Conservation (phyloP, 108 stramenopile species). For the Nitzschia sp. region DNA sequence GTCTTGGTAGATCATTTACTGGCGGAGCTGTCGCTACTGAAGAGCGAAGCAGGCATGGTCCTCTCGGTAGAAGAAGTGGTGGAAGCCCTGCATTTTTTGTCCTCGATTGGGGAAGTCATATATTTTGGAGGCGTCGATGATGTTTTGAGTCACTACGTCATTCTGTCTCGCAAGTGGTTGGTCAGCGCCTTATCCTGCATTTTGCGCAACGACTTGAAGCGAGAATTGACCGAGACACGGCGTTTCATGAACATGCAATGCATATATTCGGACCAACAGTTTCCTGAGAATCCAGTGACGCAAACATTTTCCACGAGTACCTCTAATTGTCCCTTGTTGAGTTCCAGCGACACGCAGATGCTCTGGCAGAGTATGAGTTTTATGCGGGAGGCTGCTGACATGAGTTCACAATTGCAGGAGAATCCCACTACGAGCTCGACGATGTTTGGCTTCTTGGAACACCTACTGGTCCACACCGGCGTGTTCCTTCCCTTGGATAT, state of each 20-base stretch:
- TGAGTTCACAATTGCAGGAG: conserved; percentile 46
- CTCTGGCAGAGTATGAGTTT: conserved; percentile 76
- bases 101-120: conserved; percentile 46
- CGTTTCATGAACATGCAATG: conserved; percentile 48
- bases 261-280: conserved; percentile 38
- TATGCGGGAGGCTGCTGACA: conserved; percentile 72
- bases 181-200: conserved; percentile 76
- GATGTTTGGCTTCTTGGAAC: conserved; percentile 72
- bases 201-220: conserved; percentile 53
- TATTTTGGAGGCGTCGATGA: conserved; percentile 48
- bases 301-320: conserved; percentile 30
- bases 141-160: conserved; percentile 54
- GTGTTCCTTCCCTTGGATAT: conserved; percentile 75
- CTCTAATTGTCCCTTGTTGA: conserved; percentile 51
- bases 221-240: conserved; percentile 45
- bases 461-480: conserved; percentile 61
- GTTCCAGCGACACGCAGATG: conserved; percentile 49
- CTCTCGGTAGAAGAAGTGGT: conserved; percentile 29
- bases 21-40: conserved; percentile 24
- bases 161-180: conserved; percentile 77
- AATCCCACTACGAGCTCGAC: conserved; percentile 34
- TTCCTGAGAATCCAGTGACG: conserved; percentile 42
- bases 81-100: conserved; percentile 44
- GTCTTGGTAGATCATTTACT: conserved; percentile 49
- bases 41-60: conserved; percentile 5